Base-by-base conservation (phyloP, 768 basidiomycete species). In the Gymnopilus junonius region DNA sequence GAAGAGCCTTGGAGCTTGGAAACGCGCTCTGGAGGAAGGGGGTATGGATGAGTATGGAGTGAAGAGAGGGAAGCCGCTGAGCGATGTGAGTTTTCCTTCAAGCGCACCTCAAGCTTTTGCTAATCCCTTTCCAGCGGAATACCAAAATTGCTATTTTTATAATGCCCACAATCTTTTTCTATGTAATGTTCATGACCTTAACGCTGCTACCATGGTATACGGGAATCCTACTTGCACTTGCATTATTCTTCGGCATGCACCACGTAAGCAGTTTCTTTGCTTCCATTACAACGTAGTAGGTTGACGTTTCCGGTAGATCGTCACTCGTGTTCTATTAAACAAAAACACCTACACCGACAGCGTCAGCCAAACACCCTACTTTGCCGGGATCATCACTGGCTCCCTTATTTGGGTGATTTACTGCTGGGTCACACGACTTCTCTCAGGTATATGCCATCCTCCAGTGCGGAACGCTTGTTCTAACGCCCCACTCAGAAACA, bases 171-270 rank as follows among this genome's bases (percentile, higher is more conserved):
- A 64, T 95, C 62, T 91, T 91, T 70, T 82, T 97, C 72, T 92
- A 86, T 69, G 76, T 93, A 67, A 91, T 96, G 62, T 95, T 97
- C 73, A 88, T 84, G 74, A 95, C 94, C 11, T 78, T 97, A 62
- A 86, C 87, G 46, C 84, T 91, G 58, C 80, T 96, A 11, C 94
- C 96, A 42, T 95, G 94, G 89, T 99, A 96, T 75, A 91, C 92
- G 2, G 93, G 91, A 15, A 75, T 94, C 23, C 81, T 95, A 31
- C 84, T 98, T 51, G 91, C 93, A 0, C 80, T 90, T 71, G 94
- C 91, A 0, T 88, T 94, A 70, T 94, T 95, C 77, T 97, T 94
- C 69, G 92, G 86, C 50, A 93, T 97, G 92, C 97, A 98, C 71
- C 92, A 97, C 70, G 93, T 95, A 74, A 65, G 90, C 81, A 4